These are phyloP conservation scores for Citrus trifoliata DNA, from an alignment of 345 rosid species.

Conservation along the genomic window DNA sequence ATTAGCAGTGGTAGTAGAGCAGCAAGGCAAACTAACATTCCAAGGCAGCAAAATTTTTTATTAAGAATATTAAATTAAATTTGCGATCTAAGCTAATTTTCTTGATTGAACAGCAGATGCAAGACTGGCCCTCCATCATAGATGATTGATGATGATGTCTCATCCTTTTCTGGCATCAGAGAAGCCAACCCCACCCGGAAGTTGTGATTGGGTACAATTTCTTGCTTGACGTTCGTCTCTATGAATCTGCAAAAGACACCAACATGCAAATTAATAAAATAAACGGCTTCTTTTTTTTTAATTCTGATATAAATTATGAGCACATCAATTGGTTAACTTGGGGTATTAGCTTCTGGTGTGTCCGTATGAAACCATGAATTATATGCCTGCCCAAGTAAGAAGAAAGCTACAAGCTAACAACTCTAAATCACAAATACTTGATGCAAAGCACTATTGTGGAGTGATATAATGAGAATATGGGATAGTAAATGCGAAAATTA, in stretches of 20 bases:
- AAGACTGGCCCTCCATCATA: conserved; percentile 64
- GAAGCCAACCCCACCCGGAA: conserved; percentile 43
- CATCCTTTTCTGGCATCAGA: conserved; percentile 48
- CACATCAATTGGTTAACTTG: neutral
- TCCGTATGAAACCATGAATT: neutral
- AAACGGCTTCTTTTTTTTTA: neutral
- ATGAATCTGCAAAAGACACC: conserved; percentile 36
- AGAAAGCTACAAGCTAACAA: neutral
- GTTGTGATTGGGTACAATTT: conserved; percentile 29
- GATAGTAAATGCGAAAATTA: neutral
- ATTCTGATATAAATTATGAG: neutral
- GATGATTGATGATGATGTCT: conserved; percentile 42
- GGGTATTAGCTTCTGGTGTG: neutral
- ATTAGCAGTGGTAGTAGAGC: too few relatives aligned
- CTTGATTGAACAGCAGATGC: conserved; percentile 67
- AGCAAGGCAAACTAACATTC: too few relatives aligned
- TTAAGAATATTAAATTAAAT: too few relatives aligned
- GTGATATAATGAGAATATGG: neutral
- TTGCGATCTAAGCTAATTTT: conserved; percentile 25
- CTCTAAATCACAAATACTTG: neutral
- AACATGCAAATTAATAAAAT: conserved; percentile 8
- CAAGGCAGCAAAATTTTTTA: too few relatives aligned
- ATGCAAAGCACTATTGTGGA: neutral
- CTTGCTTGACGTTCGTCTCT: conserved; percentile 35
- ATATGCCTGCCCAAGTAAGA: neutral